Base-by-base conservation (phyloP, 2,329 filamentous ascomycete species). In the Elsinoe ampelina region DNA sequence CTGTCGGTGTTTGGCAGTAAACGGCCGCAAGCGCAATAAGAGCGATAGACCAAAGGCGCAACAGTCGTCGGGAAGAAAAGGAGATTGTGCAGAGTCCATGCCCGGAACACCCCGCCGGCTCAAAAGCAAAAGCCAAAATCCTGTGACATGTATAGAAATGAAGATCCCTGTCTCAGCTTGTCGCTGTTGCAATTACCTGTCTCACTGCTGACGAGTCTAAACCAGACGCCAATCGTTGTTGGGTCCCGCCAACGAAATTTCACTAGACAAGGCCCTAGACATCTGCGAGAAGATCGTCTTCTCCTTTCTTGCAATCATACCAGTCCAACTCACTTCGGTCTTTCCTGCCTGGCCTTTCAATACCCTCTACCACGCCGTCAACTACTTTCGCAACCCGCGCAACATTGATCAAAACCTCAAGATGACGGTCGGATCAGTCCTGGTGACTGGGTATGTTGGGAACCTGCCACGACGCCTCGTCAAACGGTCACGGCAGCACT, bases 341-440 rank as follows among this genome's bases (percentile, higher is more conserved):
- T 35, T 52, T 38, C 34, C 48, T 34, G 32, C 34, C 48, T 39
- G 48, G 48, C 48, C 48, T 19, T 34, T 52, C 34, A 38, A 52
- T 10, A 34, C 32, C 15, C 11, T 52, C 32, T 52, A 38, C 48
- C 11, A 35, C 48, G 48, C 48, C 11, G 19, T 52, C 32, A 20
- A 15, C 11, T 38, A 38, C 17, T 19, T 52, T n/a, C 19, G 15
- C 32, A 19, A n/a, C 26, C 34, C 45, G 17, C 13, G 45, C 45
- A 30, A 10, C 45, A 19, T 34, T 19, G 15, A 34, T 52, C 7
- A 11, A 17, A n/a, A 19, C 38, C 13, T 13, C 54, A 63, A 35
- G 57, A 95, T 95, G 89, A 75, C 85, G 71, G 80, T 87, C 64
- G 89, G 89, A 77, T 93, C 90, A 61, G 89, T 95, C 70, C 82